These are phyloP conservation scores for Alnus glutinosa DNA, from an alignment of 306 rosid species.

Conservation along the genomic window DNA sequence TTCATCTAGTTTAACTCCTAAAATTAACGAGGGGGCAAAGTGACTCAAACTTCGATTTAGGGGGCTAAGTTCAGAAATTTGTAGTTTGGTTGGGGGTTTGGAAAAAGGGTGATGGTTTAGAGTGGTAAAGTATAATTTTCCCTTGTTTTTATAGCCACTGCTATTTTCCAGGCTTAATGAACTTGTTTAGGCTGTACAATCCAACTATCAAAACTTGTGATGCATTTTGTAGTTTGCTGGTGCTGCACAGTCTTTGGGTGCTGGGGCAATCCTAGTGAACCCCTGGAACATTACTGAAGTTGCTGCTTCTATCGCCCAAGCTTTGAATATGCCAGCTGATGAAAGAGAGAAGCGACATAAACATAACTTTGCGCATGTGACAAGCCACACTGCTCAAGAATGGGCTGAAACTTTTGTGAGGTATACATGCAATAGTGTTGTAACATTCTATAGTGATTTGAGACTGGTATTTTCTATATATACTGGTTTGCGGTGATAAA, in stretches of 20 bases:
- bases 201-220: constrained; percentile 20
- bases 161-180: neutral
- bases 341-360: constrained; percentile 83
- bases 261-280: constrained; percentile 90
- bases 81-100: too few species aligned
- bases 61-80: too few species aligned
- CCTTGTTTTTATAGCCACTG: neutral
- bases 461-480: neutral
- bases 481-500: neutral
- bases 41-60: too few species aligned
- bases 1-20: too few species aligned
- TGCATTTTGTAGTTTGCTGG: constrained; percentile 84
- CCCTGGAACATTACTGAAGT: constrained; percentile 96
- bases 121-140: too few species aligned
- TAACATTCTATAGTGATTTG: neutral
- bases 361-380: constrained; percentile 80
- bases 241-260: constrained; percentile 98
- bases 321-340: constrained; percentile 66
- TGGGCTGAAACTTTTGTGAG: constrained; percentile 99
- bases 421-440: constrained; percentile 37
- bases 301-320: constrained; percentile 69
- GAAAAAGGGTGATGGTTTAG: too few species aligned
- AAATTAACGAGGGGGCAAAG: too few species aligned
- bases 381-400: constrained; percentile 92
- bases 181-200: neutral